Conservation (phyloP, 192 early-diverging fungal species). For the Umbelopsis vinacea region DNA sequence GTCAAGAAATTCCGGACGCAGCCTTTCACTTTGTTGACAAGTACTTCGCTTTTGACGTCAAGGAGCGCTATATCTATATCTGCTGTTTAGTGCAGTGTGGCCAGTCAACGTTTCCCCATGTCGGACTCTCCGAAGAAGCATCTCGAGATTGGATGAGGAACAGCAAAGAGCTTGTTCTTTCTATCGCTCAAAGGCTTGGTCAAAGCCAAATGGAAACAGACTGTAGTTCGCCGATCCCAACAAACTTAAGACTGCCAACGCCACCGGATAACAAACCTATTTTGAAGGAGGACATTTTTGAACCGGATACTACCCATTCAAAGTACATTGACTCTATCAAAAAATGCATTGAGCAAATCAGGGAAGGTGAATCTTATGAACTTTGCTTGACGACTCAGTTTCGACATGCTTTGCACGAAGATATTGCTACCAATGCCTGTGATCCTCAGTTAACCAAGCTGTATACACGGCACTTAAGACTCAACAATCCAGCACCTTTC, state of each 20-base stretch:
- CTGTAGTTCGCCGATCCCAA: background rate
- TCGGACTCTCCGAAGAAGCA: background rate
- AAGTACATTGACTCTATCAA: conserved; percentile 64
- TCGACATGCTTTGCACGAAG: conserved; percentile 38
- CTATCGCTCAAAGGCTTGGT: conserved; percentile 19
- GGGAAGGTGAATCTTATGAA: conserved; percentile 93
- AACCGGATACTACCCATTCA: conserved; percentile 44
- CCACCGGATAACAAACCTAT: conserved; percentile 27
- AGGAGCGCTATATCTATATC: conserved; percentile 18
- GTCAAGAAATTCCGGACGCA: conserved; percentile 56
- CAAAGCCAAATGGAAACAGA: background rate
- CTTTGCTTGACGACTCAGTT: conserved; percentile 91
- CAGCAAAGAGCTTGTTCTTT: conserved; percentile 23
- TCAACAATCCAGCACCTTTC: conserved; percentile 86
- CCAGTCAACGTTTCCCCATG: background rate
- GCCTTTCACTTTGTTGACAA: conserved; percentile 64
- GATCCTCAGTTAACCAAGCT: conserved; percentile 48
- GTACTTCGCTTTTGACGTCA: conserved; percentile 61
- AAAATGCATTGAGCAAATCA: conserved; percentile 63
- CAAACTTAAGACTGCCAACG: conserved; percentile 6
- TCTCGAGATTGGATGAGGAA: conserved; percentile 41
- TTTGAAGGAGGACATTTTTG: conserved; percentile 37
- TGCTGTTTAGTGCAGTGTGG: conserved; percentile 23
- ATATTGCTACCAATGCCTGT: background rate
- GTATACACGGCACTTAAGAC: conserved; percentile 67